Base-by-base conservation (phyloP, 2,329 filamentous ascomycete genomes). In the Neonectria hederae region DNA sequence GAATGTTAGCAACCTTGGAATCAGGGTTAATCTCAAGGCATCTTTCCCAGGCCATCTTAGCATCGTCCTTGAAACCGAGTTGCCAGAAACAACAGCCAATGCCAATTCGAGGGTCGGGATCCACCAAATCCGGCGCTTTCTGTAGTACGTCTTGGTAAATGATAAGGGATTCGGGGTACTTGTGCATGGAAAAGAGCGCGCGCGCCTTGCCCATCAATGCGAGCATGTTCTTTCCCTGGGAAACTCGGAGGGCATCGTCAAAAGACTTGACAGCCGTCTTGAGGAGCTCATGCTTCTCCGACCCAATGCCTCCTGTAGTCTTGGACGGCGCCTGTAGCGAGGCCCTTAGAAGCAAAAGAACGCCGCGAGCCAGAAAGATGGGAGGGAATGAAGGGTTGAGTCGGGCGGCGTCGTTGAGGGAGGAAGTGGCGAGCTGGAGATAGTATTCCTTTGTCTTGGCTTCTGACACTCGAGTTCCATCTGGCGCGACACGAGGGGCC, bases 11-110 rank as follows among this genome's bases (percentile, higher is more conserved):
- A 65, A 94, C 88, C 80, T 97, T 97, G 22, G 94, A 97, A 24
- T 94, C 87, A 0, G 92, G 89, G 73, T 86, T 89, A 75, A 97
- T 86, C 76, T 97, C 92, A 28, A 97, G 81, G 13, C 91, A 89
- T 67, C 96, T 87, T 76, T 97, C 92, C 96, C 96, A 99, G 13
- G 96, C 95, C 52, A 85, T 83, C 76, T 92, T 95, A 8, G 97
- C 96, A 73, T 97, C 93, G 35, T 97, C 93, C 78, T 97, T 97
- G 83, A 93, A 94, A 11, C 94, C 94, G 28, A 99, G 85, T 78
- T 97, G 93, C 96, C 97, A 99, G 78, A 97, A 91, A 82, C 96
- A 99, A 79, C 93, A 96, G 49, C 96, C 96, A 74, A 99, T 95
- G 59, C 96, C 96, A 71, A 99, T 95, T 72, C 97, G 89, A 70